Evolutionary conservation across 805 yeast genomes (phyloP), one percentile per base, ranked within the genome.

Genomic region (Saturnispora dispora): DNA sequence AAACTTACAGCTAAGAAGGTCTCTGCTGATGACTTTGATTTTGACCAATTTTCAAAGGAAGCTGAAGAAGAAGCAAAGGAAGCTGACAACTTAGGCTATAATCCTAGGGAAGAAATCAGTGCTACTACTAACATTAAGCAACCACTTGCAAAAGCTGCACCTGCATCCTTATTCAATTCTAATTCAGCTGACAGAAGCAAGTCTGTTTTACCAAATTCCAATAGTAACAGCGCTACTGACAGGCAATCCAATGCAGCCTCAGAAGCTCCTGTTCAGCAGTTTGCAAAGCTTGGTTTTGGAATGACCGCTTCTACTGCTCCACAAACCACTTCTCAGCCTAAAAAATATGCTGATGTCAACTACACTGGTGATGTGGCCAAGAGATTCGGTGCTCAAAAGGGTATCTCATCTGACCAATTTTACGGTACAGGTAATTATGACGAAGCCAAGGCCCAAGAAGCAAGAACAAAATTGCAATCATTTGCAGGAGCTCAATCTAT

Each of bases 381-480:
- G 61, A 87, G 88, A 71, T 93, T 78, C 64, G 97, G 97, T 52
- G 72, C 71, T 40, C 96, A 90, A 66, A 91, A 88, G 76, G 96
- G 90, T 46, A 93, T 93, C 56, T 93, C 98, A 0, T 90, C 97
- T 2, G 98, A 93, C 69, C 95, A 90, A 71, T 81, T 79, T 62
- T 93, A 93, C 67, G 96, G 96, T 18, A 82, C 96, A 62, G 91
- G 90, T 42, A 71, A 81, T 25, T 88, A 78, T 62, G 97, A 88
- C 61, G 85, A 85, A 57, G 74, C 73, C 2, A 86, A 87, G 39
- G 84, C 84, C 51, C 76, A 75, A 45, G 96, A 89, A 67, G 97
- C 97, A 2, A 76, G 77, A 56, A 63, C 78, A n/a, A 90, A 93
- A 61, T 73, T 93, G 51, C 88, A 83, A 65, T 71, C 83, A 4